phyloP scores from a whole-genome alignment of 768 basidiomycete species.

The Lentinula sp. region DNA sequence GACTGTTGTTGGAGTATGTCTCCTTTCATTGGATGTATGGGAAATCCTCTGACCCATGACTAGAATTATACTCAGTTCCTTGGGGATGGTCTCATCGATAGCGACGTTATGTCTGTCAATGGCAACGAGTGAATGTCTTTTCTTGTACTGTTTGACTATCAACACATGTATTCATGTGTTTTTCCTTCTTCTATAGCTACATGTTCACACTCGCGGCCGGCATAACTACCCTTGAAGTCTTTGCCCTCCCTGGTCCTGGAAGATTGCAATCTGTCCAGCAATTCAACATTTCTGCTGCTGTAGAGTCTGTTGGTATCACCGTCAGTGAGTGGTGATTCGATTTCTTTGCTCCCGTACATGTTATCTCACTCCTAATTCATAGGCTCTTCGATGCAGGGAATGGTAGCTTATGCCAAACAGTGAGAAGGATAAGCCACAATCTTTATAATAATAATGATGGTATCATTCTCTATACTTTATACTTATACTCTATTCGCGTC shows the following conservation, averaged over 20 bases:
- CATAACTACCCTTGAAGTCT: conserved; percentile 29
- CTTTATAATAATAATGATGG: no score
- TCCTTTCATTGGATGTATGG: background rate
- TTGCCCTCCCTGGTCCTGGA: conserved; percentile 31
- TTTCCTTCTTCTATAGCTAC: conserved; percentile 21
- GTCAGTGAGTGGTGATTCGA: conserved; percentile 22
- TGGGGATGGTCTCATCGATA: conserved; percentile 32
- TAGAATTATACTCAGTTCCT: conserved; percentile 33
- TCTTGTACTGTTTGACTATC: background rate
- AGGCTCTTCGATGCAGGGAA: background rate
- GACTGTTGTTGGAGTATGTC: conserved; percentile 33
- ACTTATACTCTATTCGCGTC: no score
- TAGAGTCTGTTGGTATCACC: conserved; percentile 22
- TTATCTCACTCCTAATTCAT: background rate
- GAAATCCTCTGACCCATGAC: background rate
- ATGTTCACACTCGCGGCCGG: conserved; percentile 32
- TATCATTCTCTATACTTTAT: no score
- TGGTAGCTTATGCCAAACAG: background rate
- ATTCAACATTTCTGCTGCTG: conserved; percentile 23
- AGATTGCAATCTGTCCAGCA: conserved; percentile 21
- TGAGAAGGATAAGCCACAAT: background rate
- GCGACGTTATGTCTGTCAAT: conserved; percentile 29
- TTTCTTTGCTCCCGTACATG: background rate
- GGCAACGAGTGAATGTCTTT: conserved; percentile 25
- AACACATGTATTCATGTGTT: background rate